Percentiles rank a stretch among this genome's conserved stretches.
phyloP scores from a whole-genome alignment of 495 filamentous ascomycete genomes.

The Podospora sp. region DNA sequence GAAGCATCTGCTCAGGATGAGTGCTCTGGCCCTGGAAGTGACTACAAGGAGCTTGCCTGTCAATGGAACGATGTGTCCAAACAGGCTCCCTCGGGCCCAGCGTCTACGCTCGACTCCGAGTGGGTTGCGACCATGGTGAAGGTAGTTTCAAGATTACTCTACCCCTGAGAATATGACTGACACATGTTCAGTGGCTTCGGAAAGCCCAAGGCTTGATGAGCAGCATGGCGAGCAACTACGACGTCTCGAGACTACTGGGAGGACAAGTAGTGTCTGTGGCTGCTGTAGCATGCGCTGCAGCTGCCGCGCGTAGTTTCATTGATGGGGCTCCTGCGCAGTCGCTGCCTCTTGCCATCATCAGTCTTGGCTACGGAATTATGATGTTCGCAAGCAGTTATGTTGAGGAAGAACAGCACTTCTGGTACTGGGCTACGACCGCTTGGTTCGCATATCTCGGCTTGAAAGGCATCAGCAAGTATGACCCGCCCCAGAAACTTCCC shows the following conservation, averaged over 20 bases:
- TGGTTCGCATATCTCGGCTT: constrained; percentile 72
- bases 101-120: constrained; percentile 23
- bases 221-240: constrained; percentile 88
- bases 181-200: constrained; percentile 58
- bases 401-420: constrained; percentile 97
- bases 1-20: constrained; percentile 32
- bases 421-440: constrained; percentile 85
- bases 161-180: constrained; percentile 19
- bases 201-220: constrained; percentile 76
- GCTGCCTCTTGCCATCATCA: constrained; percentile 40
- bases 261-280: constrained; percentile 34
- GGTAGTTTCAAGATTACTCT: constrained; percentile 21
- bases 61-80: constrained; percentile 56
- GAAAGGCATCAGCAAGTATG: constrained; percentile 44
- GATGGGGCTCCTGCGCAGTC: constrained; percentile 19
- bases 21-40: constrained; percentile 49
- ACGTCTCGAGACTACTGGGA: constrained; percentile 54
- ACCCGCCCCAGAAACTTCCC: not conserved
- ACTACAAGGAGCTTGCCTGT: constrained; percentile 66
- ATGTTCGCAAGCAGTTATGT: constrained; percentile 99
- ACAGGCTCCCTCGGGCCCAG: constrained; percentile 20
- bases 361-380: constrained; percentile 71
- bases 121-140: constrained; percentile 35
- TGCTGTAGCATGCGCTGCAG: constrained; percentile 30
- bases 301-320: constrained; percentile 21